Base-by-base conservation (phyloP, 495 filamentous ascomycete genomes). In the Neurospora sublineolata region DNA sequence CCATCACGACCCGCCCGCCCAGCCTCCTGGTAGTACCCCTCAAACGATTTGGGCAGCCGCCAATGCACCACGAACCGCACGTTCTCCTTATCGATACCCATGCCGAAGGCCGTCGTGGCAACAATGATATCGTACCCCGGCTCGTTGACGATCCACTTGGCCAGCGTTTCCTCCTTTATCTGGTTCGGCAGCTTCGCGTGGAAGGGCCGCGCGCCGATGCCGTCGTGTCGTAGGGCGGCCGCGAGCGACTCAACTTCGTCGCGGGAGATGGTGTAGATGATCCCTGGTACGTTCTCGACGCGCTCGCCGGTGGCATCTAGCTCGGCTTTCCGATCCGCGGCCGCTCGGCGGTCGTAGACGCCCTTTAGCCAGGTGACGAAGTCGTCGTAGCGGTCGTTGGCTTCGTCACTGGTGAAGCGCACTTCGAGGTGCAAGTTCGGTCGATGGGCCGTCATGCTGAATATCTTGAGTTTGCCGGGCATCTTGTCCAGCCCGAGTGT, bases 81-180 rank as follows among this genome's bases (percentile, higher is more conserved):
- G 75, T 95, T 89, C 37, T 94, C 87, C 80, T 97, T 97, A 76
- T 97, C 94, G 75, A 99, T 97, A 4, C 94, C 94, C 94, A 99
- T 97, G 8, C 94, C 94, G 73, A 97, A 97, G 0, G 94, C 94
- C 3, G 93, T 97, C 0, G 94, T 97, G 6, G 94, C 94, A 46
- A 97, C 92, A 60, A 97, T 94, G 68, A 97, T 89, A 75, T 94
- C 92, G 79, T 95, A 97, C 7, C 90, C 89, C 14, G 85, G 82
- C 64, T 87, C 84, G 73, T 91, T 90, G 18, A 86, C 86, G 42
- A 95, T 87, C 94, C 94, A 98, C 40, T 88, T 87, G 4, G 85
- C 76, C 38, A 92, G 81, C 41, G 87, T 86, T 72, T 88, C 86
- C 60, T 89, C 88, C 75, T 92, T 92, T 46, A 85, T 82, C 36